A percentile compares a stretch with the other conserved stretches of the same genome.
phyloP scores from a whole-genome alignment of 1,139 yeast species.

The Saccharomyces hybrid region DNA sequence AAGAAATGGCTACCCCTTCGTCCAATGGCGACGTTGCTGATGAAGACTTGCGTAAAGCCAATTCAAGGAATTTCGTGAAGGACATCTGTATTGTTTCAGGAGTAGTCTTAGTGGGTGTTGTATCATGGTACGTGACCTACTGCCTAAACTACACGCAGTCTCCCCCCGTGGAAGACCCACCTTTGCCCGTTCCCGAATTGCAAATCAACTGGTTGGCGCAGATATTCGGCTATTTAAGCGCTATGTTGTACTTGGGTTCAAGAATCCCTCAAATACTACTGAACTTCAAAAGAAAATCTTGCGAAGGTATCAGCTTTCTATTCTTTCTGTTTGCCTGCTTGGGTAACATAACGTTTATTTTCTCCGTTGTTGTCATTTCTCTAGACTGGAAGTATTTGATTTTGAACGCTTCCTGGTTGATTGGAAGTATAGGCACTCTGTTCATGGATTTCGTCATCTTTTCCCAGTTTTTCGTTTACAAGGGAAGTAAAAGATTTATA shows the following conservation, averaged over 20 bases:
- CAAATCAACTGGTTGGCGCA: constrained; percentile 75
- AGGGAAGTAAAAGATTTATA: background rate
- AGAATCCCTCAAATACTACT: constrained; percentile 82
- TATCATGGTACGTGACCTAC: constrained; percentile 79
- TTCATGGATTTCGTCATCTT: constrained; percentile 78
- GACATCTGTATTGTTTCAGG: constrained; percentile 59
- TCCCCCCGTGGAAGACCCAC: constrained; percentile 12
- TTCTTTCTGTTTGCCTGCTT: constrained; percentile 88
- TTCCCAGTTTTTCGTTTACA: constrained; percentile 77
- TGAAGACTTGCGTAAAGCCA: constrained; percentile 5
- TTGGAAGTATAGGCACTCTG: constrained; percentile 86
- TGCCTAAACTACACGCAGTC: constrained; percentile 31
- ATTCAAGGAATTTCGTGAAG: constrained; percentile 20
- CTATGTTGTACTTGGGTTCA: constrained; percentile 75
- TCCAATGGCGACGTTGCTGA: constrained; percentile 5
- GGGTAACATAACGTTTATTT: constrained; percentile 83
- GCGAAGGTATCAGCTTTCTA: constrained; percentile 88
- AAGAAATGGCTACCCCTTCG: constrained; percentile 16
- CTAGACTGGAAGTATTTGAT: constrained; percentile 59
- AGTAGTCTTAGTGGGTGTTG: constrained; percentile 67
- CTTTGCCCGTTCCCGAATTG: constrained; percentile 31
- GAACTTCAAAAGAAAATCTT: constrained; percentile 75
- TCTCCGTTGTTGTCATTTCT: constrained; percentile 73
- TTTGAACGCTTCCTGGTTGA: constrained; percentile 85
- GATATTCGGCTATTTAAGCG: constrained; percentile 86